Percentiles rank a stretch among this genome's conserved stretches.
phyloP scores from a whole-genome alignment of 306 rosid genomes.

The Albizia julibrissin region DNA sequence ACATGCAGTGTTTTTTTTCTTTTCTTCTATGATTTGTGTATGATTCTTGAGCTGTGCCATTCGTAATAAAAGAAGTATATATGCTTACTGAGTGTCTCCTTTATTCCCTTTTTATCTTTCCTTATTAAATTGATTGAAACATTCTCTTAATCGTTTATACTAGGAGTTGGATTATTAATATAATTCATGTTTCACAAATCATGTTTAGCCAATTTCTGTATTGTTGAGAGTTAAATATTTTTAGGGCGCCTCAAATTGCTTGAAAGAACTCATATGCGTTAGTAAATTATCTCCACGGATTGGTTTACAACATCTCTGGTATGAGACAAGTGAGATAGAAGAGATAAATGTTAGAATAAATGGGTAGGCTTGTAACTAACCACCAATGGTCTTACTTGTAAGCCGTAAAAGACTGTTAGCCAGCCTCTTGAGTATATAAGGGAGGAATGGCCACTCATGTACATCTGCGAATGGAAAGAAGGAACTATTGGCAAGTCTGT shows the following conservation, averaged over 20 bases:
- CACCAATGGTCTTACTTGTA: background rate
- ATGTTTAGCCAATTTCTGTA: background rate
- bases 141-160: slow-evolving; percentile 19
- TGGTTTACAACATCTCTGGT: background rate
- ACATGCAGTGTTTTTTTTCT: slow-evolving; percentile 20
- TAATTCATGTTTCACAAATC: slow-evolving; percentile 16
- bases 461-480: background rate
- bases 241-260: background rate
- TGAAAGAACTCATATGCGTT: background rate
- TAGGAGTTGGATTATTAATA: slow-evolving; percentile 7
- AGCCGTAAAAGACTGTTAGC: background rate
- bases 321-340: background rate
- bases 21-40: slow-evolving; percentile 16
- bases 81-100: slow-evolving; percentile 1
- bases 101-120: slow-evolving; percentile 7
- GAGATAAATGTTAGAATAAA: background rate
- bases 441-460: background rate
- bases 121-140: background rate
- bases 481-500: background rate
- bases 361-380: background rate
- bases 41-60: slow-evolving; percentile 14
- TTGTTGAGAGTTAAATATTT: slow-evolving; percentile 8
- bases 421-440: background rate
- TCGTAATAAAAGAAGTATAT: slow-evolving; percentile 2
- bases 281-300: background rate